These are phyloP conservation scores for Ustanciosporium gigantosporum DNA, from an alignment of 1,284 basidiomycete genomes.

Conservation along the genomic window DNA sequence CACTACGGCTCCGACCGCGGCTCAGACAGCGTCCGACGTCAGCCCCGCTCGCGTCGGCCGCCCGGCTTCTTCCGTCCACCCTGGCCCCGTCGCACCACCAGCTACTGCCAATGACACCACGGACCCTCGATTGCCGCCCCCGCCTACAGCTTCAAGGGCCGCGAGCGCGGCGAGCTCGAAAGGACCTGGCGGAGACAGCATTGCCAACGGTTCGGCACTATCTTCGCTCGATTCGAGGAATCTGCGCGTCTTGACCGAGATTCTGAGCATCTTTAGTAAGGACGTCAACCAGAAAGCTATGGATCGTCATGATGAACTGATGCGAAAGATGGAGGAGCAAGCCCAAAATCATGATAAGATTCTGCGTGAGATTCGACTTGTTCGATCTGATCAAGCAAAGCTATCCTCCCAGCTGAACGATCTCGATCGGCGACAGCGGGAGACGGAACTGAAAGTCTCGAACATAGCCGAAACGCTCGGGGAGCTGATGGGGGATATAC, in stretches of 20 bases:
- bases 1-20: too few relatives aligned
- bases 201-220: too few relatives aligned
- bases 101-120: too few relatives aligned
- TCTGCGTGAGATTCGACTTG: neutral
- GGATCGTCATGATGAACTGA: neutral
- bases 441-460: neutral
- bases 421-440: neutral
- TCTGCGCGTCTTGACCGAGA: neutral
- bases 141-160: too few relatives aligned
- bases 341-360: neutral
- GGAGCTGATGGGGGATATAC: conserved; percentile 16
- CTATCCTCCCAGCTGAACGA: neutral
- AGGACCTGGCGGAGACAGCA: too few relatives aligned
- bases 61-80: too few relatives aligned
- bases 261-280: conserved; percentile 1
- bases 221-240: neutral
- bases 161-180: too few relatives aligned
- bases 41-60: too few relatives aligned
- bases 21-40: too few relatives aligned
- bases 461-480: conserved; percentile 2
- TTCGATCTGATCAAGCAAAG: neutral
- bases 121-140: too few relatives aligned
- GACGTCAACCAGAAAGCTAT: neutral
- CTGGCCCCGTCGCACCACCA: too few relatives aligned
- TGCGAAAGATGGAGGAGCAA: neutral